Evolutionary conservation across 2,329 filamentous ascomycete genomes (phyloP).

Genomic region (Alternaria alternata): DNA sequence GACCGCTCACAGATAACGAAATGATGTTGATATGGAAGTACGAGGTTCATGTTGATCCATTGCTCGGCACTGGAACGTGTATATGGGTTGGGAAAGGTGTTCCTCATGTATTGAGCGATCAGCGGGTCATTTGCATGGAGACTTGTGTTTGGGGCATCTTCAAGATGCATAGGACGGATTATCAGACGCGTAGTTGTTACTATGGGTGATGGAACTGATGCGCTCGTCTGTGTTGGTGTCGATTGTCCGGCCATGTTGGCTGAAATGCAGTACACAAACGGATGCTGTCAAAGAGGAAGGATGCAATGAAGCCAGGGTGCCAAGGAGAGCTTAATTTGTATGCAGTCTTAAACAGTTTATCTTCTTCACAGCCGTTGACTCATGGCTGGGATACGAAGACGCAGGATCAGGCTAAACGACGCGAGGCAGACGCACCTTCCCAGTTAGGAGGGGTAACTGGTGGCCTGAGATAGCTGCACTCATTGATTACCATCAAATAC

Average conservation of each 20-base stretch:
- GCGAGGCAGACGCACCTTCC: slow-evolving; percentile 16
- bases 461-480: slow-evolving; percentile 3
- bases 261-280: not conserved
- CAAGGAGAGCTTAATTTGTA: not conserved
- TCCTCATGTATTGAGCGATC: slow-evolving; percentile 48
- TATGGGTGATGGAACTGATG: slow-evolving; percentile 40
- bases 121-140: slow-evolving; percentile 40
- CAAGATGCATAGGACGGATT: slow-evolving; percentile 43
- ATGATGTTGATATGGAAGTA: slow-evolving; percentile 19
- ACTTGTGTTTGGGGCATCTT: slow-evolving; percentile 39
- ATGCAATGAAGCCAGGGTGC: not conserved
- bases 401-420: not conserved
- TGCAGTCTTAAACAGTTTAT: not conserved
- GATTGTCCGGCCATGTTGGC: slow-evolving; percentile 27
- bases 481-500: not conserved
- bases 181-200: slow-evolving; percentile 37
- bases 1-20: slow-evolving; percentile 29
- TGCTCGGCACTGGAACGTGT: slow-evolving; percentile 39
- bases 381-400: not conserved
- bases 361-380: not conserved
- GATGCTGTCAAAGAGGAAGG: not conserved
- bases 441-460: slow-evolving; percentile 9
- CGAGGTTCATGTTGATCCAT: slow-evolving; percentile 48
- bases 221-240: slow-evolving; percentile 23
- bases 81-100: slow-evolving; percentile 52